Conservation (phyloP, 169 alveolate species). For the Plasmodium gallinaceum region DNA sequence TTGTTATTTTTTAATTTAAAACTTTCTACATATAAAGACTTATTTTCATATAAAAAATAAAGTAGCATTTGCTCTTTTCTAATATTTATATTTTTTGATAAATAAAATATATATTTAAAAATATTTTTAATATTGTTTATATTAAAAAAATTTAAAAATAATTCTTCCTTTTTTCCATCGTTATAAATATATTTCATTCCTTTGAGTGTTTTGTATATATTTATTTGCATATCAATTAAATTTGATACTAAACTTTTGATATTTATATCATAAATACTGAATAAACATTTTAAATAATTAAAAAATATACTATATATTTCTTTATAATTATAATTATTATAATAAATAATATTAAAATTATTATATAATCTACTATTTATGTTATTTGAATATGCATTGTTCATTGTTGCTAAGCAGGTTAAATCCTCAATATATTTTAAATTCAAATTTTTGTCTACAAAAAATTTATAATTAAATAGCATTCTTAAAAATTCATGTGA, state of each 20-base stretch:
- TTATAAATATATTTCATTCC: slow-evolving; percentile 21
- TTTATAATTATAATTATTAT: slow-evolving; percentile 62
- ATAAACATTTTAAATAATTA: slow-evolving; percentile 23
- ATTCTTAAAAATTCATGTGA: slow-evolving; percentile 65
- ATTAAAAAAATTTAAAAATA: slow-evolving; percentile 33
- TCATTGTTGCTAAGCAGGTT: slow-evolving; percentile 72
- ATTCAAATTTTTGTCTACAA: slow-evolving; percentile 32
- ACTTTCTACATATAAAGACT: slow-evolving; percentile 69
- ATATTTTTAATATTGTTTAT: slow-evolving; percentile 51
- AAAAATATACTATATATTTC: slow-evolving; percentile 55
- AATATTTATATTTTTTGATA: slow-evolving; percentile 64
- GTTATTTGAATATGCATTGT: slow-evolving; percentile 35
- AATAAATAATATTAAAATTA: slow-evolving; percentile 63
- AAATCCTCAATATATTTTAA: slow-evolving; percentile 54
- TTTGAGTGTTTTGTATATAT: slow-evolving; percentile 48
- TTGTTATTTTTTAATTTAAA: slow-evolving; percentile 35
- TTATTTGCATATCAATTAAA: slow-evolving; percentile 45
- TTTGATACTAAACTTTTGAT: slow-evolving; percentile 39
- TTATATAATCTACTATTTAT: slow-evolving; percentile 33
- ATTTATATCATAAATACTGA: slow-evolving; percentile 58
- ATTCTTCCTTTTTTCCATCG: slow-evolving; percentile 13
- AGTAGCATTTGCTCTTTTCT: slow-evolving; percentile 70
- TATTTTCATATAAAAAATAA: slow-evolving; percentile 66
- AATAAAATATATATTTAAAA: slow-evolving; percentile 38
- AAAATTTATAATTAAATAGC: slow-evolving; percentile 67